A percentile compares a stretch with the other conserved stretches of the same genome.
These are phyloP conservation scores for Coccomyxa sp. DNA, from an alignment of 139 green algal genomes.

Conservation along the genomic window DNA sequence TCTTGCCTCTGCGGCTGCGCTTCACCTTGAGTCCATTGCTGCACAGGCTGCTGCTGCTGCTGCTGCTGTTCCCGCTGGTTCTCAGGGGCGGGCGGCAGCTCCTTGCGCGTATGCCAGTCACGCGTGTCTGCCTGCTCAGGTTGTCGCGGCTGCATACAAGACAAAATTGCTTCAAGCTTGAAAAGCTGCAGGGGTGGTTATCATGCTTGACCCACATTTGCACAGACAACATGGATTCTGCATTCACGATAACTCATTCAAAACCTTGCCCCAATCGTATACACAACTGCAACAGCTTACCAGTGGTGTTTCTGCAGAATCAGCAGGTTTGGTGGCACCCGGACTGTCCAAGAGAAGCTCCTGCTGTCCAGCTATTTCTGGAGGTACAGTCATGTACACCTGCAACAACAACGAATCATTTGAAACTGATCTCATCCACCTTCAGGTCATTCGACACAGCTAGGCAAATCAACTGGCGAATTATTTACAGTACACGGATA, in stretches of 20 bases:
- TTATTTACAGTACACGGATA: background rate
- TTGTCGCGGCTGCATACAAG: constrained; percentile 37
- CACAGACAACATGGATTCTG: background rate
- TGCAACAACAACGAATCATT: background rate
- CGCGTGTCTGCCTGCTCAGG: constrained; percentile 55
- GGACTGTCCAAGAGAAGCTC: background rate
- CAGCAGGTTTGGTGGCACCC: background rate
- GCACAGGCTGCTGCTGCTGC: constrained; percentile 18
- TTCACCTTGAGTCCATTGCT: background rate
- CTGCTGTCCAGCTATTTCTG: background rate
- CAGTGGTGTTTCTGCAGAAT: too few relatives aligned
- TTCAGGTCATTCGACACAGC: background rate
- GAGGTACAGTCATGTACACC: background rate
- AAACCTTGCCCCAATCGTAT: too few relatives aligned
- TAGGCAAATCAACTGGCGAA: too few relatives aligned
- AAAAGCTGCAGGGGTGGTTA: constrained; percentile 33
- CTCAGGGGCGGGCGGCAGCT: constrained; percentile 2
- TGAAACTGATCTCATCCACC: background rate
- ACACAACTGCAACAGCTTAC: too few relatives aligned
- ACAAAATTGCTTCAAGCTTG: constrained; percentile 20
- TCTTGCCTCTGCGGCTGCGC: too few relatives aligned
- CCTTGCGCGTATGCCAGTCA: constrained; percentile 59
- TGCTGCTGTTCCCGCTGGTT: constrained; percentile 4
- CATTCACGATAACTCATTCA: too few relatives aligned
- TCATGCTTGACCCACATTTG: background rate